These are phyloP conservation scores for Akanthomyces uredinophilus DNA, from an alignment of 2,329 filamentous ascomycete genomes.

Conservation along the genomic window DNA sequence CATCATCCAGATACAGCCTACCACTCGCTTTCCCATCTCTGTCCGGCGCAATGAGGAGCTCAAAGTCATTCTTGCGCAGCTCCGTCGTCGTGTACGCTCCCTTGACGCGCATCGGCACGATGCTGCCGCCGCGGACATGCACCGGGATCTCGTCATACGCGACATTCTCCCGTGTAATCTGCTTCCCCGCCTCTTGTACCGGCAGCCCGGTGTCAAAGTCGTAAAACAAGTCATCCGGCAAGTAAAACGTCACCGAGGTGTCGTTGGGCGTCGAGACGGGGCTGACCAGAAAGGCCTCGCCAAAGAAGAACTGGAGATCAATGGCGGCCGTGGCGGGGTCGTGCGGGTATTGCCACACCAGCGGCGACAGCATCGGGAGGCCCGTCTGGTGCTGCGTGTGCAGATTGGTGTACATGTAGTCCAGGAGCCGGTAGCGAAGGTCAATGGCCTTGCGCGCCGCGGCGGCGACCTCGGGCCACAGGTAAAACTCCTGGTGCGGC, in stretches of 20 bases:
- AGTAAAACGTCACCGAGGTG: constrained; percentile 37
- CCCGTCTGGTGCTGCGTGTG: constrained; percentile 54
- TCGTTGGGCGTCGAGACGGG: constrained; percentile 39
- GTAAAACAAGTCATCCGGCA: constrained; percentile 43
- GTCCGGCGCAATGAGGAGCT: constrained; percentile 60
- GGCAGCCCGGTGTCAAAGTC: constrained; percentile 38
- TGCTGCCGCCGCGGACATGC: constrained; percentile 57
- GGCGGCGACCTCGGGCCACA: constrained; percentile 53
- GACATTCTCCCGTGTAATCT: constrained; percentile 30
- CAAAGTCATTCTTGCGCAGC: constrained; percentile 59
- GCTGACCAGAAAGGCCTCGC: constrained; percentile 36
- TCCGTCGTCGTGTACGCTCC: constrained; percentile 57
- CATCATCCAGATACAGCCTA: not conserved
- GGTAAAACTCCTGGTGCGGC: constrained; percentile 58
- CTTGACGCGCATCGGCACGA: constrained; percentile 53
- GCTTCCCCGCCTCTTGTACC: constrained; percentile 8
- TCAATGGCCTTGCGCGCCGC: constrained; percentile 64
- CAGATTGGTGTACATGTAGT: constrained; percentile 69
- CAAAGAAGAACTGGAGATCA: constrained; percentile 43
- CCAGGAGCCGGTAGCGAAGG: constrained; percentile 63
- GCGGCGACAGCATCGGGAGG: constrained; percentile 58
- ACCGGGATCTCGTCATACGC: constrained; percentile 51
- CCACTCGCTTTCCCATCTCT: not conserved
- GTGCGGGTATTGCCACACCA: constrained; percentile 62
- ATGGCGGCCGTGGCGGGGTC: constrained; percentile 37